Conservation (phyloP, 805 yeast species). For the Metschnikowia cerradonensis region DNA sequence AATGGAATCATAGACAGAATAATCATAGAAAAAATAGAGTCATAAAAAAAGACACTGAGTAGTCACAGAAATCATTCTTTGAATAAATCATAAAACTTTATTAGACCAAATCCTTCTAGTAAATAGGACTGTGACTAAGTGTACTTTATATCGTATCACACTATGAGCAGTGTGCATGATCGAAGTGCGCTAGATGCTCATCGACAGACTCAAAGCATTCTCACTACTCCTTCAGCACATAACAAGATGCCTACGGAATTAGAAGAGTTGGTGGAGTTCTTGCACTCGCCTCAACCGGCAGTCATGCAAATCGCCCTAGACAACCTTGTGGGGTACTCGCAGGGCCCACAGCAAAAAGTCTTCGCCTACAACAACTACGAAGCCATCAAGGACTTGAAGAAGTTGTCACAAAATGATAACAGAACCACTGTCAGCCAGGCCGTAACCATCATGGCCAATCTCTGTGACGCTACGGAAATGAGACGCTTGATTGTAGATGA, state of each 20-base stretch:
- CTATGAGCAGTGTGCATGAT: neutral
- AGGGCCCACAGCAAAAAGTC: constrained; percentile 60
- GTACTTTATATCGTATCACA: too few relatives aligned
- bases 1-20: neutral
- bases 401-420: constrained; percentile 50
- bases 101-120: too few relatives aligned
- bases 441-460: constrained; percentile 73
- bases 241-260: constrained; percentile 41
- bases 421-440: constrained; percentile 60
- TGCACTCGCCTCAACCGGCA: constrained; percentile 76
- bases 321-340: constrained; percentile 75
- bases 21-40: neutral
- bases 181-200: constrained; percentile 2
- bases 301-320: constrained; percentile 82
- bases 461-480: constrained; percentile 67
- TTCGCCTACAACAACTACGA: constrained; percentile 68
- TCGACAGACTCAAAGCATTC: neutral
- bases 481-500: constrained; percentile 67
- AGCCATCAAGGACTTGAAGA: constrained; percentile 70
- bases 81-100: too few relatives aligned
- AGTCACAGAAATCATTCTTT: too few relatives aligned
- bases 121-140: too few relatives aligned
- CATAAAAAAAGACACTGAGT: neutral
- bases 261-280: constrained; percentile 64
- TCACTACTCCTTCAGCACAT: neutral